A percentile compares a stretch with the other conserved stretches of the same genome.
These are phyloP conservation scores for Emmonsiellopsis sp. DNA, from an alignment of 2,329 filamentous ascomycete species.

Conservation along the genomic window DNA sequence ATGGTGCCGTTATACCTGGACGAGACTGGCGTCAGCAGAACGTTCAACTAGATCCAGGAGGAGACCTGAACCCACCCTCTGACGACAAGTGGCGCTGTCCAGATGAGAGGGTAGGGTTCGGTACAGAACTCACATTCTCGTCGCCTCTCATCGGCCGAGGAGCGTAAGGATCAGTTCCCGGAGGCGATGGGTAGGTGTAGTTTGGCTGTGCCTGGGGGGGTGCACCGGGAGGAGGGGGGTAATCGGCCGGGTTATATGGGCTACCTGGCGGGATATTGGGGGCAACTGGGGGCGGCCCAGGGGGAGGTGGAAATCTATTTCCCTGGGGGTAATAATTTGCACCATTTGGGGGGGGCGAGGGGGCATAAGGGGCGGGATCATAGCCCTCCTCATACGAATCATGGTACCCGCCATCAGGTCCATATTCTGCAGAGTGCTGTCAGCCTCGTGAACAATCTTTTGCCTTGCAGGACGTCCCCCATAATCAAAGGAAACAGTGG, in stretches of 20 bases:
- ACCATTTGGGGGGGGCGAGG: constrained; percentile 23
- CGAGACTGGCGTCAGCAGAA: constrained; percentile 5
- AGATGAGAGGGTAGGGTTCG: constrained; percentile 22
- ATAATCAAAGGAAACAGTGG: no score
- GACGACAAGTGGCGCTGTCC: constrained; percentile 25
- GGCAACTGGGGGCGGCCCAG: constrained; percentile 19
- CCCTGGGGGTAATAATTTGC: constrained; percentile 24
- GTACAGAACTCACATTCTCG: constrained; percentile 42
- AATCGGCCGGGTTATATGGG: constrained; percentile 30
- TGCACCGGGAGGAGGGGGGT: constrained; percentile 33
- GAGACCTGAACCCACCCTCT: constrained; percentile 33
- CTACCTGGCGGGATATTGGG: constrained; percentile 8
- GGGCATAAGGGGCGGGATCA: constrained; percentile 27
- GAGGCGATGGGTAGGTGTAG: constrained; percentile 29
- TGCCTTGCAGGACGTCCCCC: no score
- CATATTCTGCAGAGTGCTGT: constrained; percentile 17
- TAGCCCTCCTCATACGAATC: constrained; percentile 35
- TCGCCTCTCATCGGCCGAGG: constrained; percentile 31
- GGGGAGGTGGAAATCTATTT: constrained; percentile 36
- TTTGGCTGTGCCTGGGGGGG: constrained; percentile 25
- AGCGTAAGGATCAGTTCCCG: constrained; percentile 30
- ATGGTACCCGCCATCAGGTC: constrained; percentile 18
- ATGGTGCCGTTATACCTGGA: constrained; percentile 14
- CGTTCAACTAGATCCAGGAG: neutral
- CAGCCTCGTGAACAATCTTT: neutral